Evolutionary conservation across 2,329 filamentous ascomycete species (phyloP).

Genomic region (Chrysoporthe cubensis): DNA sequence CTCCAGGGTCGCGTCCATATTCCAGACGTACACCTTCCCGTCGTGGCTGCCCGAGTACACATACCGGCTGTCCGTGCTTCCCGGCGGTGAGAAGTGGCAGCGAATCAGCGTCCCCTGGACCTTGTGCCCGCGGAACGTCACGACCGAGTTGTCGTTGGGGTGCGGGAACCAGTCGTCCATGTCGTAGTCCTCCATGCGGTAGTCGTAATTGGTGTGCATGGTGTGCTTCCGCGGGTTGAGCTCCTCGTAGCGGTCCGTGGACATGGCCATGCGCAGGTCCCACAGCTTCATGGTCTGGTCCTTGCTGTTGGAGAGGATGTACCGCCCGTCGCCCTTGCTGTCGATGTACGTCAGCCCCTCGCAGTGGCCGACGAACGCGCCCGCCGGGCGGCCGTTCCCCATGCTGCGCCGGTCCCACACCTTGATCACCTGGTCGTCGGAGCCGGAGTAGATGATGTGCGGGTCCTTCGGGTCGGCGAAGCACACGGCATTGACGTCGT

Average conservation of each 20-base stretch:
- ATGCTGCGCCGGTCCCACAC: conserved; percentile 96
- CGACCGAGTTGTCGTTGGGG: conserved; percentile 85
- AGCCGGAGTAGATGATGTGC: conserved; percentile 94
- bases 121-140: conserved; percentile 89
- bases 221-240: conserved; percentile 61
- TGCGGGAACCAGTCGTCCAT: conserved; percentile 71
- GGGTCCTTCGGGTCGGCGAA: conserved; percentile 88
- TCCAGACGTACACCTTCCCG: conserved; percentile 89
- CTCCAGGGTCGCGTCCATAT: conserved; percentile 85
- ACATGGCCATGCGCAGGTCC: conserved; percentile 90
- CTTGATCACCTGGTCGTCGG: conserved; percentile 90
- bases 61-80: conserved; percentile 85
- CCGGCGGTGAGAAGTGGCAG: conserved; percentile 91
- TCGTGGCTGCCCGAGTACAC: conserved; percentile 92
- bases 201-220: conserved; percentile 68
- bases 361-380: conserved; percentile 68
- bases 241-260: conserved; percentile 64
- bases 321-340: conserved; percentile 72
- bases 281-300: conserved; percentile 98
- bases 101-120: conserved; percentile 90
- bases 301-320: conserved; percentile 92
- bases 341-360: conserved; percentile 72
- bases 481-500: conserved; percentile 96
- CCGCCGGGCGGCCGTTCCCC: conserved; percentile 75
- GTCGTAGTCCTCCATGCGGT: conserved; percentile 70